Evolutionary conservation across 345 rosid species (phyloP).

Genomic region (Eutrema heterophyllum): DNA sequence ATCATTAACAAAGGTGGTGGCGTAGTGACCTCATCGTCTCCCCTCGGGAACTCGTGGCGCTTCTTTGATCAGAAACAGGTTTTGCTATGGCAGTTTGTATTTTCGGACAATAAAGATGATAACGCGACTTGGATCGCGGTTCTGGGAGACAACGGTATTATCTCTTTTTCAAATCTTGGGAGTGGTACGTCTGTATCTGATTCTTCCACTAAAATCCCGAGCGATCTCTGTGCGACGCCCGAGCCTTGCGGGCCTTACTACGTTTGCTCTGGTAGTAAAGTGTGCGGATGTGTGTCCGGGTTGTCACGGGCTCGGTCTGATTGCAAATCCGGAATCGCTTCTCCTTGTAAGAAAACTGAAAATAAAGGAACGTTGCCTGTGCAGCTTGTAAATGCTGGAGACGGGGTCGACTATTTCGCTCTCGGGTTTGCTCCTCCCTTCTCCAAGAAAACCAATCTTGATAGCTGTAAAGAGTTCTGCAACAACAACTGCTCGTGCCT

Average conservation of each 20-base stretch:
- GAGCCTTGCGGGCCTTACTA: constrained; percentile 59
- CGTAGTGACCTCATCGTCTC: constrained; percentile 39
- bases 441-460: constrained; percentile 44
- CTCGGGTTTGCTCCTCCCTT: constrained; percentile 52
- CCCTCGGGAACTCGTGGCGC: constrained; percentile 67
- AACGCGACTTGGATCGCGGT: constrained; percentile 75
- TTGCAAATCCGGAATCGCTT: constrained; percentile 50
- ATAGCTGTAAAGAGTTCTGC: constrained; percentile 67
- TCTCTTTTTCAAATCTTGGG: constrained; percentile 55
- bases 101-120: constrained; percentile 31
- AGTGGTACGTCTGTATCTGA: constrained; percentile 14
- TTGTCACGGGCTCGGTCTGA: constrained; percentile 30
- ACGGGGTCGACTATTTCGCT: constrained; percentile 57
- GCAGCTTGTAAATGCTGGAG: constrained; percentile 51
- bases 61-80: constrained; percentile 52
- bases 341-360: constrained; percentile 44
- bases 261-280: constrained; percentile 47
- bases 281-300: constrained; percentile 58
- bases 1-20: constrained; percentile 43
- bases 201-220: constrained; percentile 56
- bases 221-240: constrained; percentile 59
- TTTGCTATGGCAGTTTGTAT: constrained; percentile 52
- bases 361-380: constrained; percentile 28
- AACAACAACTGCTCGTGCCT: constrained; percentile 67
- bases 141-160: constrained; percentile 55